Conservation (phyloP, 139 green algal species). For the Micractinium sp. region DNA sequence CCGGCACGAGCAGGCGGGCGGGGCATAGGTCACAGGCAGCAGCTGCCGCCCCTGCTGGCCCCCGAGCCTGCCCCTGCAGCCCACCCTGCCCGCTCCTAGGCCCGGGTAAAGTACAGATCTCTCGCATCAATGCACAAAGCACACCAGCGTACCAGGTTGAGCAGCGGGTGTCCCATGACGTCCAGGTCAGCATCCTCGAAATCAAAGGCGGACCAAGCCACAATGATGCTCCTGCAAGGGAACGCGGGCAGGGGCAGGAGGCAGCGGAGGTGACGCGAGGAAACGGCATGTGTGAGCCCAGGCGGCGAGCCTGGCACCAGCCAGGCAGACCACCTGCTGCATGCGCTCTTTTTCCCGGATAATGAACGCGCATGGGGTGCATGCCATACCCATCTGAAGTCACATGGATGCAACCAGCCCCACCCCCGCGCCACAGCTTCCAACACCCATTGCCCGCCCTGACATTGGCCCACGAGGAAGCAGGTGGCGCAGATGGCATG, state of each 20-base stretch:
- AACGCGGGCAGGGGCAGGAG: neutral
- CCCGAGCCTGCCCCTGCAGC: too few relatives aligned
- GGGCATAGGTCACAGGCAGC: too few relatives aligned
- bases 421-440: constrained; percentile 97
- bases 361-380: too few relatives aligned
- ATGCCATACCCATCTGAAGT: constrained; percentile 52
- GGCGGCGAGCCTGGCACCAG: neutral
- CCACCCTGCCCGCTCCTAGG: too few relatives aligned
- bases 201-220: constrained; percentile 73
- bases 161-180: constrained; percentile 70
- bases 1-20: neutral
- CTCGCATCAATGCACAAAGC: too few relatives aligned
- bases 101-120: too few relatives aligned
- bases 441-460: constrained; percentile 24
- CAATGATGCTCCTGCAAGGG: constrained; percentile 61
- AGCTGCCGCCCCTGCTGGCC: neutral
- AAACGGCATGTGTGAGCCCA: neutral
- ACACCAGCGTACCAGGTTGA: constrained; percentile 82
- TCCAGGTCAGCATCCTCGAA: constrained; percentile 63
- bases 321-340: neutral
- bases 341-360: too few relatives aligned
- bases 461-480: too few relatives aligned
- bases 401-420: constrained; percentile 94
- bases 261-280: neutral
- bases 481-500: neutral